A percentile compares a stretch with the other conserved stretches of the same genome.
Conservation (phyloP, 2,329 filamentous ascomycete genomes). For the Nigrospora sphaerica region DNA sequence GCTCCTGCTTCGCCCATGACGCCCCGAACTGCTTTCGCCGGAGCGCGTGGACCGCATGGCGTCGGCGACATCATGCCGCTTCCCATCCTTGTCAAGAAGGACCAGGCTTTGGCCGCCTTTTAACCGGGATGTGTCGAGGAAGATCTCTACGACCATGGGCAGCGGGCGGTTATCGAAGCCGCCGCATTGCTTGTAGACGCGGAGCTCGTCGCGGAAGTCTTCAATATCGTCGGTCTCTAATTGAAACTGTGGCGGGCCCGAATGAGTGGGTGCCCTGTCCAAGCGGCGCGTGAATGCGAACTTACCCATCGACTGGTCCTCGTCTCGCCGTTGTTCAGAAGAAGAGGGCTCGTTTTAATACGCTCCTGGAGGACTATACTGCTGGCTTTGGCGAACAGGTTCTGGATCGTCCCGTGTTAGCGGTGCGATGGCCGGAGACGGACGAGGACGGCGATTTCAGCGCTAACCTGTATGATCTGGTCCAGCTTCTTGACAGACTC, state of each 20-base stretch:
- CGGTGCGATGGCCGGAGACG: not conserved
- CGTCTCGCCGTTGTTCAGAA: conserved; percentile 20
- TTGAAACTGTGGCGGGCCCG: conserved; percentile 65
- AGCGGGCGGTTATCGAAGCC: conserved; percentile 71
- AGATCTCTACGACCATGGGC: conserved; percentile 84
- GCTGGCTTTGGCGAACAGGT: conserved; percentile 85
- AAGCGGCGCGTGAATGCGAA: not conserved
- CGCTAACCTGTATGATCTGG: conserved; percentile 81
- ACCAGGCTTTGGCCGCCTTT: conserved; percentile 83
- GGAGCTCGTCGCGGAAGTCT: conserved; percentile 73
- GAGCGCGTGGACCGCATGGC: conserved; percentile 61
- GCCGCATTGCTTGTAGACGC: conserved; percentile 74
- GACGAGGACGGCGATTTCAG: not conserved
- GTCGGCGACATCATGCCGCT: conserved; percentile 87
- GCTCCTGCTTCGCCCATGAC: conserved; percentile 33
- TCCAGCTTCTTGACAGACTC: conserved; percentile 76
- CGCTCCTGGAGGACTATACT: conserved; percentile 77
- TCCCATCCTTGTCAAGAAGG: conserved; percentile 79
- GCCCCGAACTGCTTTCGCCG: conserved; percentile 36
- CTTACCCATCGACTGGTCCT: conserved; percentile 24
- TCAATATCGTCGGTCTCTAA: conserved; percentile 91
- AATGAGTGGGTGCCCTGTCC: not conserved
- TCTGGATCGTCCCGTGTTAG: conserved; percentile 43
- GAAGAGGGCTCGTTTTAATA: conserved; percentile 48
- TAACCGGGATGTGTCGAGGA: conserved; percentile 71